Base-by-base conservation (phyloP, 1,284 basidiomycete genomes). In the Stygiomarasmius scandens region DNA sequence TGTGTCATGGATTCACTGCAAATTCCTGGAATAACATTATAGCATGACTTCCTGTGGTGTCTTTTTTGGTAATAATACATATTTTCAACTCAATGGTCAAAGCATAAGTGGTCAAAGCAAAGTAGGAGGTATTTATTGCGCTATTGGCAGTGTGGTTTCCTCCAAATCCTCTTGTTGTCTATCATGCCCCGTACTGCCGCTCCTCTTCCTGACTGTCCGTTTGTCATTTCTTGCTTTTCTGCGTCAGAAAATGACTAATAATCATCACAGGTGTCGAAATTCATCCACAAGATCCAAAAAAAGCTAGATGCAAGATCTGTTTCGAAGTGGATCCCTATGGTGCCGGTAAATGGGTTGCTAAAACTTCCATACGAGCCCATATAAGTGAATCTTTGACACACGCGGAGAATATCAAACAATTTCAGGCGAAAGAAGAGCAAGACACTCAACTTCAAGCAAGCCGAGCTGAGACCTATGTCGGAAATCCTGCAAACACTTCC, bases 261-360 rank as follows among this genome's bases (percentile, higher is more conserved):
- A n/a, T n/a, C n/a, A n/a, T n/a, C n/a, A 24, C n/a, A 52, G 51
- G 22, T 14, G 38, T 52, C 24, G 51, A 52, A 29, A 38, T 43
- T 12, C 19, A 52, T 9, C 51, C 51, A 2, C 5, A 14, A 10
- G 25, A 41, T n/a, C 16, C 16, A 16, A 52, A 52, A 3, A 43
- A 52, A 25, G 23, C 20, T 12, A 34, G 51, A n/a, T 52, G 51
- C 25, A 43, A 14, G 3, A 10, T 52, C 9, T 52, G 51, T 38
- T 16, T 6, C 27, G 19, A 44, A 3, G 14, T 25, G 9, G 38
- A 29, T 8, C 36, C 51, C n/a, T 11, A n/a, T 10, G 20, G 25
- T n/a, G 9, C 4, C 12, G 51, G 36, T 2, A 11, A 12, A 32
- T 52, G 38, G 36, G 23, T 43, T 19, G 4, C 9, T n/a, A 34